Evolutionary conservation across 2,329 filamentous ascomycete species (phyloP).

Genomic region (Cercospora canescens): DNA sequence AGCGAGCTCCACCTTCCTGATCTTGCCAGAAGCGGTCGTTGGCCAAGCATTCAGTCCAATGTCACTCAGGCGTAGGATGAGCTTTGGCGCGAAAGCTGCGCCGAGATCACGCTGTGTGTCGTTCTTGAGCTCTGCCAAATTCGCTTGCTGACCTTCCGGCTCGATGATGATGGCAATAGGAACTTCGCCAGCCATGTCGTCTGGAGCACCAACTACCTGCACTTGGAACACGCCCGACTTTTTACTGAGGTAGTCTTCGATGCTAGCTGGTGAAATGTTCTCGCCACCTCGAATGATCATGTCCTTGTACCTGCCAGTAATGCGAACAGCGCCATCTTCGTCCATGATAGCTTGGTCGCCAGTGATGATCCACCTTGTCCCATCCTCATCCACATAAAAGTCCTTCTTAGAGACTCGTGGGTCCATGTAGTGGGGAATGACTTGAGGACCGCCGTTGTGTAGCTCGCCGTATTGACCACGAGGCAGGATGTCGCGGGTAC

Average conservation of each 20-base stretch:
- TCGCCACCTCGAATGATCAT: constrained; percentile 60
- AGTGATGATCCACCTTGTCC: constrained; percentile 64
- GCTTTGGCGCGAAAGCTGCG: constrained; percentile 42
- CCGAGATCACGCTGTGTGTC: constrained; percentile 41
- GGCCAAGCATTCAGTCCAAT: constrained; percentile 43
- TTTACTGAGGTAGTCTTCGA: constrained; percentile 40
- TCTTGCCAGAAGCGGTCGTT: constrained; percentile 47
- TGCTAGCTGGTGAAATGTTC: constrained; percentile 56
- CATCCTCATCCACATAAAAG: constrained; percentile 36
- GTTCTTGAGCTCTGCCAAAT: constrained; percentile 36
- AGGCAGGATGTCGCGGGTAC: constrained; percentile 27
- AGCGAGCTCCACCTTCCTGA: constrained; percentile 44
- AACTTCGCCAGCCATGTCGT: constrained; percentile 51
- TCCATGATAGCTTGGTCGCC: constrained; percentile 59
- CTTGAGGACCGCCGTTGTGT: constrained; percentile 33
- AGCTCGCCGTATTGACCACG: constrained; percentile 35
- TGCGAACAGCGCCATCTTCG: constrained; percentile 42
- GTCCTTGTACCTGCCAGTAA: constrained; percentile 38
- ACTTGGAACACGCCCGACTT: constrained; percentile 37
- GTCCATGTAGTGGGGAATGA: constrained; percentile 35
- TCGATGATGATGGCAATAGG: constrained; percentile 48
- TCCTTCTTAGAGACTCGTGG: constrained; percentile 28
- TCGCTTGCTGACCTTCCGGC: constrained; percentile 35
- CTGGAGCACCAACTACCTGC: constrained; percentile 47
- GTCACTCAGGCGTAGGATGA: constrained; percentile 45